Conservation (phyloP, 2,329 filamentous ascomycete species). For the Hymenoscyphus infarciens region DNA sequence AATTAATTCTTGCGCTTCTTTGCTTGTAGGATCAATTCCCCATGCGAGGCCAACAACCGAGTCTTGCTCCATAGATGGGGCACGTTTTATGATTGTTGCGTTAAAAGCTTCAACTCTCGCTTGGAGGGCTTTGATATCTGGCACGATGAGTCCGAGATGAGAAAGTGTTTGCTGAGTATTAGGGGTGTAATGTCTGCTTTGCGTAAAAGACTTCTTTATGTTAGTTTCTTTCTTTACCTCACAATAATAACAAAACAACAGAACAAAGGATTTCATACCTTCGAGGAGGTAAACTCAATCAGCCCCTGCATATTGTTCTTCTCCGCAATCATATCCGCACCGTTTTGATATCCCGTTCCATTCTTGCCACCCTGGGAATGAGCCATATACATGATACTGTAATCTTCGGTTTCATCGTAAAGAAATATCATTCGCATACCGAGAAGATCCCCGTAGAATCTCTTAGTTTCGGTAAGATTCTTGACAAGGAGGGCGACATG, state of each 20-base stretch:
- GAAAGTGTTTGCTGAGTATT: slow-evolving; percentile 4
- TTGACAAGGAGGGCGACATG: slow-evolving; percentile 1
- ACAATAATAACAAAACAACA: too few relatives aligned
- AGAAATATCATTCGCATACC: slow-evolving; percentile 6
- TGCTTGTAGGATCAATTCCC: not conserved
- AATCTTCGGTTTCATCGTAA: not conserved
- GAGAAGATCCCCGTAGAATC: slow-evolving; percentile 6
- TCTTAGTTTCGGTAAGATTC: slow-evolving; percentile 1
- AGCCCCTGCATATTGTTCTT: slow-evolving; percentile 1
- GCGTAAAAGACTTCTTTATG: not conserved
- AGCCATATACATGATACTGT: slow-evolving; percentile 6
- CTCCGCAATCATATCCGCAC: not conserved
- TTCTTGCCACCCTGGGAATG: slow-evolving; percentile 10
- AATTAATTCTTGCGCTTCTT: not conserved
- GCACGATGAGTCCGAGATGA: slow-evolving; percentile 7
- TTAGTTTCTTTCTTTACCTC: not conserved
- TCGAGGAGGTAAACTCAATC: not conserved
- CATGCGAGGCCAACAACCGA: not conserved
- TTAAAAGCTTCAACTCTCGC: not conserved
- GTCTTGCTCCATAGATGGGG: not conserved
- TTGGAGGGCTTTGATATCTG: not conserved
- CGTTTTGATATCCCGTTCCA: slow-evolving; percentile 5
- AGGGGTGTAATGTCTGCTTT: not conserved
- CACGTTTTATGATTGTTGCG: slow-evolving; percentile 2
- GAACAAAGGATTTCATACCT: slow-evolving; percentile 1